Evolutionary conservation across 2,329 filamentous ascomycete species (phyloP).

Genomic region (Dothistroma septosporum): DNA sequence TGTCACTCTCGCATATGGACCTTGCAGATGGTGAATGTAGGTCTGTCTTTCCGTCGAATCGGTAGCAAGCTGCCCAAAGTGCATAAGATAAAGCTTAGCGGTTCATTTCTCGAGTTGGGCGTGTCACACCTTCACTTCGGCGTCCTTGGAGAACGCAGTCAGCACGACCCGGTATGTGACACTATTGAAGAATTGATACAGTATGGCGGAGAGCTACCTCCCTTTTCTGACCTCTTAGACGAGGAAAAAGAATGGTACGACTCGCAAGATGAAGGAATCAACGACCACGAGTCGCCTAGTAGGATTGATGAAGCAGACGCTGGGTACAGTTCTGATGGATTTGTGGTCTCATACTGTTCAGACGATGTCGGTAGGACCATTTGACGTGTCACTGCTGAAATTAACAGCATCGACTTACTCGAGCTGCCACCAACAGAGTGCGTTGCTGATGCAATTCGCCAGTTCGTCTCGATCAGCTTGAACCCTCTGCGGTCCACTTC

Average conservation of each 20-base stretch:
- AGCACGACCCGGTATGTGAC: background rate
- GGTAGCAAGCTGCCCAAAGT: conserved; percentile 7
- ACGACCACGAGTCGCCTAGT: background rate
- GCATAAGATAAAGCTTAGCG: conserved; percentile 7
- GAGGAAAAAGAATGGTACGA: background rate
- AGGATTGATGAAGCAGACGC: conserved; percentile 7
- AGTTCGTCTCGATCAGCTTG: too few relatives aligned
- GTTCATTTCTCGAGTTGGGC: background rate
- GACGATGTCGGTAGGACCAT: conserved; percentile 6
- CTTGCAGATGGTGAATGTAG: conserved; percentile 1
- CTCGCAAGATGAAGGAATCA: background rate
- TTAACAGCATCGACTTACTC: too few relatives aligned
- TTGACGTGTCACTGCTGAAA: background rate
- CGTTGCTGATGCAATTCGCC: too few relatives aligned
- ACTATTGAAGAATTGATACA: background rate
- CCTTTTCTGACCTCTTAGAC: background rate
- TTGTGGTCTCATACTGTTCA: conserved; percentile 3
- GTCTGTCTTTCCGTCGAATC: background rate
- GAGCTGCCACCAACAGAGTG: too few relatives aligned
- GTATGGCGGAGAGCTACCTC: background rate
- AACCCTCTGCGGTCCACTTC: background rate
- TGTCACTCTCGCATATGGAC: conserved; percentile 1
- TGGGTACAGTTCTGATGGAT: conserved; percentile 9
- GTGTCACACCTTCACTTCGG: background rate
- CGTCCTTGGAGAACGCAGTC: background rate